Base-by-base conservation (phyloP, 179 eudicot species). In the Vitellaria paradoxa region DNA sequence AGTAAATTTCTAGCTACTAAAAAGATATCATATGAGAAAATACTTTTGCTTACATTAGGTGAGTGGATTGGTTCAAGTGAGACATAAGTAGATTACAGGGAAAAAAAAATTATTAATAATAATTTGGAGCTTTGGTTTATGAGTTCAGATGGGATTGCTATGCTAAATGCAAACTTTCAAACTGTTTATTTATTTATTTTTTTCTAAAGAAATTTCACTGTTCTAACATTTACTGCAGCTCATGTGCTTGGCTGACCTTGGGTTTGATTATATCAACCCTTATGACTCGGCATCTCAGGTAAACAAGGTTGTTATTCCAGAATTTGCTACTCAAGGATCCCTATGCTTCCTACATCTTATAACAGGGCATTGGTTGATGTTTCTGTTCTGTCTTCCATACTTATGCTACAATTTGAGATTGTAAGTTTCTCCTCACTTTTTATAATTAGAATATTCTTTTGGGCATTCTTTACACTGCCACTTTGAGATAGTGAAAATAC, bases 231-330 rank as follows among this genome's bases (percentile, higher is more conserved):
- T 26, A 18, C 77, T 86, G 90, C 96, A 93, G 98, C 79, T 93
- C 11, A 88, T 93, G 97, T 91, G 97, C 93, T 87, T 93, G 89
- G 91, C 92, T 7, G 97, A 93, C 80, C 89, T 96, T n/a, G 99
- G 92, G 88, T 85, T 78, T 70, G 98, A 93, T 85, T 89, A 89
- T 80, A 87, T 90, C 85, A 93, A 93, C 78, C 97, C 97, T 10
- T 92, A 93, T 80, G 98, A 96, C 73, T 88, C 94, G 24, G 93
- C 99, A 69, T 80, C 88, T 65, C 83, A 90, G 79, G 91, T 96
- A 77, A 93, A 93, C 91, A 84, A 78, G 65, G 87, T 82, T 73
- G 85, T 88, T 23, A 42, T 92, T 76, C 90, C 97, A 17, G 97
- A 96, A 85, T 88, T 86, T 76, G n/a, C 91, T 70, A 79, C 82